phyloP scores from a whole-genome alignment of 164 flowering plant genomes.

The Platanus orientalis region DNA sequence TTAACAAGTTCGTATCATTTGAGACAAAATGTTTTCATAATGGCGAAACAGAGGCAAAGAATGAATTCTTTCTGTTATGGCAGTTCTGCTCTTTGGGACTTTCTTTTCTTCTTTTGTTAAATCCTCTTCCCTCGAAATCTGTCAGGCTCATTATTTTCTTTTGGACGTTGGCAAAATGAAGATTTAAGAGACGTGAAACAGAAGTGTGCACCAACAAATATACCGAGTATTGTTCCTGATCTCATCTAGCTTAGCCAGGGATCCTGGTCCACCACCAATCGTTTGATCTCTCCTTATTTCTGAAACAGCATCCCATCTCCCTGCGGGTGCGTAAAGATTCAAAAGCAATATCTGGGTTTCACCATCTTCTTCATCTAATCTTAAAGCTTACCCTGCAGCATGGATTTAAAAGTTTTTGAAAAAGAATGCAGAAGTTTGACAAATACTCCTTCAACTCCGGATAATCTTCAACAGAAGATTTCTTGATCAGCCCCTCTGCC shows the following conservation, averaged over 20 bases:
- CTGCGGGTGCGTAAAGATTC: conserved; percentile 63
- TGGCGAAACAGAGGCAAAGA: conserved; percentile 3
- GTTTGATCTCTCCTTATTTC: conserved; percentile 58
- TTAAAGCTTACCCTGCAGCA: conserved; percentile 59
- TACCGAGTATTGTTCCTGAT: conserved; percentile 28
- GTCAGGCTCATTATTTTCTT: no score
- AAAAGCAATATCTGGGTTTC: conserved; percentile 58
- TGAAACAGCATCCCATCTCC: conserved; percentile 66
- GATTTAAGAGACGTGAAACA: no score
- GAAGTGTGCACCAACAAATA: no score
- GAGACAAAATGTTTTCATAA: neutral
- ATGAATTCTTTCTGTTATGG: neutral
- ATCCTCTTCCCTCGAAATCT: conserved; percentile 34
- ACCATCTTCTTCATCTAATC: conserved; percentile 47
- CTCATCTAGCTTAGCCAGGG: conserved; percentile 87
- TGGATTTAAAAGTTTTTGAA: conserved; percentile 28
- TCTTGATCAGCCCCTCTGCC: conserved; percentile 51
- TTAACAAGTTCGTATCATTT: neutral
- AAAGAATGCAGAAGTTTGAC: conserved; percentile 59
- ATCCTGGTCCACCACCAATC: conserved; percentile 45
- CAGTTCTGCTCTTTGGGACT: no score
- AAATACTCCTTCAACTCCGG: conserved; percentile 66
- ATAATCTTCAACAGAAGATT: conserved; percentile 30
- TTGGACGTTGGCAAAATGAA: no score
- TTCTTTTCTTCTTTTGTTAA: no score